Evolutionary conservation across 148 eudicot species (phyloP).

Genomic region (Rhododendron henanense): DNA sequence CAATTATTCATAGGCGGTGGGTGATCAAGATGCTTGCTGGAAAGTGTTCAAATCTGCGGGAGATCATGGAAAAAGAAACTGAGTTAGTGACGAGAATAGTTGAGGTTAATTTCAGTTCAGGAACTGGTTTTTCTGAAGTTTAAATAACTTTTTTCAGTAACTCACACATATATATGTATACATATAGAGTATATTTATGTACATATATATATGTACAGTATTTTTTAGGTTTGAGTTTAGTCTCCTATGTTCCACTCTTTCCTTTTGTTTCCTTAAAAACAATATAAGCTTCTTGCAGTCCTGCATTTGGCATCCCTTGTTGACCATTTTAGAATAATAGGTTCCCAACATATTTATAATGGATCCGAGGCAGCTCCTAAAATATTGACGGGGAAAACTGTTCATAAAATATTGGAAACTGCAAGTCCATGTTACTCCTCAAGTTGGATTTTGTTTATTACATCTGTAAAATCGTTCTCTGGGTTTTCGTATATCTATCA

Average conservation of each 20-base stretch:
- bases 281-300: background rate
- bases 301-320: background rate
- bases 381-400: background rate
- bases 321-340: background rate
- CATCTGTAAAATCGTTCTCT: background rate
- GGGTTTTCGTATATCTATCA: background rate
- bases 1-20: conserved; percentile 72
- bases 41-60: conserved; percentile 50
- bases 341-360: background rate
- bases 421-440: background rate
- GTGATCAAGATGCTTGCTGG: conserved; percentile 71
- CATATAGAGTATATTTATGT: too few relatives aligned
- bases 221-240: background rate
- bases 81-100: conserved; percentile 69
- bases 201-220: too few relatives aligned
- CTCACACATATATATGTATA: background rate
- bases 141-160: conserved; percentile 29
- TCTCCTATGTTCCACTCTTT: background rate
- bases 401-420: background rate
- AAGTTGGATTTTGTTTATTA: background rate
- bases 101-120: conserved; percentile 70
- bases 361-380: background rate
- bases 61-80: conserved; percentile 74
- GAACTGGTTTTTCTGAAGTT: conserved; percentile 28
- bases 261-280: background rate